Evolutionary conservation across 371 early-diverging fungal genomes (phyloP).

Genomic region (Haplosporangium sp.): DNA sequence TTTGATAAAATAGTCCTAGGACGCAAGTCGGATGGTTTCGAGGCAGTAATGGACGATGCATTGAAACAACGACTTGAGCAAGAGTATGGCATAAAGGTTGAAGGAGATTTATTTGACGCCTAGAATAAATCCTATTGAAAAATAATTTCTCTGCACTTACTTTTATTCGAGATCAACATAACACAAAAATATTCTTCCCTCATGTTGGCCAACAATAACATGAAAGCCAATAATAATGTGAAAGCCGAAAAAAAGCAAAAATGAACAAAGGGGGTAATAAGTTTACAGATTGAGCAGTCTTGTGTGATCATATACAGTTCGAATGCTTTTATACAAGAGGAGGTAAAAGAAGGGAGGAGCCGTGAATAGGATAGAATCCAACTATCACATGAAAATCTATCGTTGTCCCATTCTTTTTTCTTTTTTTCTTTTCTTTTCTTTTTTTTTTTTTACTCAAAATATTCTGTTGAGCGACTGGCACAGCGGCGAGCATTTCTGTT

Average conservation of each 20-base stretch:
- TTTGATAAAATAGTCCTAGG: conserved; percentile 55
- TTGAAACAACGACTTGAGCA: conserved; percentile 70
- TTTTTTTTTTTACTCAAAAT: conserved; percentile 33
- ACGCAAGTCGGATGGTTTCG: conserved; percentile 68
- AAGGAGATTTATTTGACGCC: conserved; percentile 76
- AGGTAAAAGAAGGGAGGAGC: neutral
- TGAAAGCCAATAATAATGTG: too few relatives aligned
- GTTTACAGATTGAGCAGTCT: neutral
- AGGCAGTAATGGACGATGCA: conserved; percentile 75
- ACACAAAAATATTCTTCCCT: neutral
- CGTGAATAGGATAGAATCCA: neutral
- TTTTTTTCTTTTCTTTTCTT: neutral
- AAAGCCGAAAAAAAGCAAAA: neutral
- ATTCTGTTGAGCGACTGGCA: conserved; percentile 64
- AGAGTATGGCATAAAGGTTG: conserved; percentile 77
- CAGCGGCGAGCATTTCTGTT: conserved; percentile 65
- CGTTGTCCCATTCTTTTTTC: neutral
- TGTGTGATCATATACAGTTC: neutral
- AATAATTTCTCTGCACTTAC: neutral
- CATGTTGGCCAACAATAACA: neutral
- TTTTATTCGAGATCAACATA: neutral
- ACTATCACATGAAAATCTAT: neutral
- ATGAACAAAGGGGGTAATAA: neutral
- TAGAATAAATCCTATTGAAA: conserved; percentile 7
- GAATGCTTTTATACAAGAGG: neutral